Percentiles rank a stretch among this genome's conserved stretches.
These are phyloP conservation scores for Apiospora saccharicola DNA, from an alignment of 2,329 filamentous ascomycete species.

Conservation along the genomic window DNA sequence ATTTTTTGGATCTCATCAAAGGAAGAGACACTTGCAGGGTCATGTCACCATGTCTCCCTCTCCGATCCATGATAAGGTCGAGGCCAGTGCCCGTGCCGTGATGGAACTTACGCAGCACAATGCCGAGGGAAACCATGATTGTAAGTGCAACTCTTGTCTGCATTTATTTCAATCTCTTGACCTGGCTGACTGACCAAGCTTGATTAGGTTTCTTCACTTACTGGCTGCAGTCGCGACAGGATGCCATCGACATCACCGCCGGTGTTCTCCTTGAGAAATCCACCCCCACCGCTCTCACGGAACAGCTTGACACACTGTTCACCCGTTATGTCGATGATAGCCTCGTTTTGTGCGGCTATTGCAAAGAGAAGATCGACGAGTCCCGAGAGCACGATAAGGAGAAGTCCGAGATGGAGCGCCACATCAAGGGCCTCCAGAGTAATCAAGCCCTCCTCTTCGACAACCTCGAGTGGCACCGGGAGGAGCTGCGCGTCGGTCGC, in stretches of 20 bases:
- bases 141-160: not conserved
- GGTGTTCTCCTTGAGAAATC: no score
- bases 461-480: not conserved
- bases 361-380: not conserved
- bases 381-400: fast-evolving
- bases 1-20: not conserved
- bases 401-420: not conserved
- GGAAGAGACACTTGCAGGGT: not conserved
- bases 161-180: not conserved
- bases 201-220: not conserved
- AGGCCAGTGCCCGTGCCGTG: not conserved
- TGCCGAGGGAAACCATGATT: not conserved
- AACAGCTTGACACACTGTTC: not conserved
- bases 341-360: not conserved
- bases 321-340: not conserved
- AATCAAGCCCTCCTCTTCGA: not conserved
- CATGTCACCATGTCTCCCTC: not conserved
- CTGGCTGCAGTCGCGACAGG: not conserved
- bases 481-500: not conserved
- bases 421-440: not conserved
- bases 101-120: not conserved
- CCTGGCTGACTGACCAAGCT: not conserved
- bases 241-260: not conserved
- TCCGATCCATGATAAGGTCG: not conserved
- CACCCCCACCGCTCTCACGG: not conserved